Base-by-base conservation (phyloP, 2,329 filamentous ascomycete genomes). In the Mollisiaceae sp. region DNA sequence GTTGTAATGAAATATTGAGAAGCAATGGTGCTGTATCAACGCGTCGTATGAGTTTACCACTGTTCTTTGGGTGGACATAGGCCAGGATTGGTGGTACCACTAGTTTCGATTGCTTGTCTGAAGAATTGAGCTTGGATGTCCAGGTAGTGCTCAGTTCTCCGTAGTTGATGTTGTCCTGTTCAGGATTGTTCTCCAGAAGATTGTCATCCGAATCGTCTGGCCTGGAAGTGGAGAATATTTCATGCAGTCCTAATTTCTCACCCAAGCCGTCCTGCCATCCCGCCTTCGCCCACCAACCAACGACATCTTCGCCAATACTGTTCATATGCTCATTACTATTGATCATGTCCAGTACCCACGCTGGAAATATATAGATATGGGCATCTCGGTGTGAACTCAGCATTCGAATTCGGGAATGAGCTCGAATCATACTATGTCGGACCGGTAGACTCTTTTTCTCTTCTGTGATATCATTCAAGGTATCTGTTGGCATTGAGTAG, bases 251-350 rank as follows among this genome's bases (percentile, higher is more conserved):
- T 8, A 98, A 83, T 78, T 97, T 97, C 60, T 91, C 87, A 0
- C 86, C 87, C 2, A 97, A 82, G 0, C 92, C 91, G 2, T 86
- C 82, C 77, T 98, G 94, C 95, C 95, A 99, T 62, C 89, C 89
- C 0, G 94, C 89, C 77, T 98, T 98, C 39, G 94, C 92, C 93
- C 94, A 97, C 91, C 92, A 97, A 8, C 94, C 93, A 18, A 98
- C 82, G 6, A 97, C 88, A 74, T 98, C 94, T 77, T 98, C 94
- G 38, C 91, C 91, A 57, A 99, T 89, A 63, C 90, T 96, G 73
- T 97, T 92, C 68, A 99, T 87, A 12, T 86, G 88, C 36, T 94
- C 90, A 73, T 97, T 96, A 67, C 85, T 82, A 65, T 87, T 86
- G 50, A 96, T 87, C 77, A 97, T 91, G 62, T 96, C 90, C 73